A percentile compares a stretch with the other conserved stretches of the same genome.
Conservation (phyloP, 805 yeast genomes). For the Zygotorulaspora danielsina region DNA sequence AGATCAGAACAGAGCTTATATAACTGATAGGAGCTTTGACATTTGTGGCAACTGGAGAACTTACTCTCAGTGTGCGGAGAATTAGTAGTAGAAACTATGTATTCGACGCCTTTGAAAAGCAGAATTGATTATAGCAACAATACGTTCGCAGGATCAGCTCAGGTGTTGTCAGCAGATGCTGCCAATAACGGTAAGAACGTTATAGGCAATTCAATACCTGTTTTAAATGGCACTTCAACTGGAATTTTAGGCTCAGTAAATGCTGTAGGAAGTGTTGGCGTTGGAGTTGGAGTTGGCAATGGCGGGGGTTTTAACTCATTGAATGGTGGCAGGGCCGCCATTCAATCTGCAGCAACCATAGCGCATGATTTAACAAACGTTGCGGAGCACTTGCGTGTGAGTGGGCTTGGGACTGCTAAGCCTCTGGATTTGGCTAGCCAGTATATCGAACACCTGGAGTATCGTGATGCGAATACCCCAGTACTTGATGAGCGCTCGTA, state of each 20-base stretch:
- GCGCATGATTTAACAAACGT: constrained; percentile 13
- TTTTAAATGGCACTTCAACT: neutral
- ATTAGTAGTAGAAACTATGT: constrained; percentile 18
- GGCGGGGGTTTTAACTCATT: constrained; percentile 3
- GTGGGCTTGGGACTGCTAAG: constrained; percentile 33
- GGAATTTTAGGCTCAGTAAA: neutral
- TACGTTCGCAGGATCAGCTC: constrained; percentile 20
- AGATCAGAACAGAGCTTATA: neutral
- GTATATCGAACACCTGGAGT: constrained; percentile 53
- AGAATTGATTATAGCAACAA: constrained; percentile 28
- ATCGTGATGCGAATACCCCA: constrained; percentile 56
- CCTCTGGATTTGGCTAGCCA: constrained; percentile 56
- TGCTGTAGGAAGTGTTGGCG: neutral
- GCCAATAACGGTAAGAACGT: constrained; percentile 3
- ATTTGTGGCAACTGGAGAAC: neutral
- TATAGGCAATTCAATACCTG: neutral
- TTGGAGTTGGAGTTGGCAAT: neutral
- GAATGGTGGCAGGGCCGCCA: constrained; percentile 5
- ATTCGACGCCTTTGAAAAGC: constrained; percentile 35
- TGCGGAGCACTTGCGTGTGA: constrained; percentile 34
- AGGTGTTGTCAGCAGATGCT: constrained; percentile 11
- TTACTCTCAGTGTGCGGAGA: neutral
- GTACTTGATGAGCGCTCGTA: constrained; percentile 46
- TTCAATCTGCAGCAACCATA: constrained; percentile 4
- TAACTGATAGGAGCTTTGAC: neutral